phyloP scores from a whole-genome alignment of 2,329 filamentous ascomycete species.

The Microdochium bolleyi region DNA sequence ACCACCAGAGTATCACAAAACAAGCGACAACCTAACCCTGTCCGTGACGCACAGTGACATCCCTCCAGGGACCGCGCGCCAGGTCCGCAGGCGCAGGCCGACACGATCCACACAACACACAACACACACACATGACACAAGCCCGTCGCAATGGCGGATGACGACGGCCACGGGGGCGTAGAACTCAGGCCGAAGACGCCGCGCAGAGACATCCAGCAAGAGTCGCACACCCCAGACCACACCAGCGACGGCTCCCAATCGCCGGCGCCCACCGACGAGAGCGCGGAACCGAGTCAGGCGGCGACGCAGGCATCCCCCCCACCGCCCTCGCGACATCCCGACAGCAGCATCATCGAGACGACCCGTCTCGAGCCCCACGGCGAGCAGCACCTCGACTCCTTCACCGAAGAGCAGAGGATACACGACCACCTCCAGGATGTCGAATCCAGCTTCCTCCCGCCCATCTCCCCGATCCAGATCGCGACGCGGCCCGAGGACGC shows the following conservation, averaged over 20 bases:
- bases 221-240: neutral
- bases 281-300: neutral
- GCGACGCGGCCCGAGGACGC: slow-evolving; percentile 34
- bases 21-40: neutral
- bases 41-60: neutral
- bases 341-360: slow-evolving; percentile 20
- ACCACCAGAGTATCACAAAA: neutral
- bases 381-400: slow-evolving; percentile 23
- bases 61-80: too few species aligned
- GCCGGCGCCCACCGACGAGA: neutral
- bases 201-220: neutral
- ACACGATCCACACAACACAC: too few species aligned
- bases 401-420: slow-evolving; percentile 42
- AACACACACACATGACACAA: neutral
- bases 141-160: neutral
- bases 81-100: too few species aligned
- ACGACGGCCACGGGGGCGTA: neutral
- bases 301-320: neutral
- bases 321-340: neutral
- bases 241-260: too few species aligned
- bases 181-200: neutral
- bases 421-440: slow-evolving; percentile 53
- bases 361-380: slow-evolving; percentile 14
- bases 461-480: slow-evolving; percentile 45
- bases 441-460: slow-evolving; percentile 57